Evolutionary conservation across 257 asterid genomes (phyloP).

Genomic region (Solanum raphanifolium): DNA sequence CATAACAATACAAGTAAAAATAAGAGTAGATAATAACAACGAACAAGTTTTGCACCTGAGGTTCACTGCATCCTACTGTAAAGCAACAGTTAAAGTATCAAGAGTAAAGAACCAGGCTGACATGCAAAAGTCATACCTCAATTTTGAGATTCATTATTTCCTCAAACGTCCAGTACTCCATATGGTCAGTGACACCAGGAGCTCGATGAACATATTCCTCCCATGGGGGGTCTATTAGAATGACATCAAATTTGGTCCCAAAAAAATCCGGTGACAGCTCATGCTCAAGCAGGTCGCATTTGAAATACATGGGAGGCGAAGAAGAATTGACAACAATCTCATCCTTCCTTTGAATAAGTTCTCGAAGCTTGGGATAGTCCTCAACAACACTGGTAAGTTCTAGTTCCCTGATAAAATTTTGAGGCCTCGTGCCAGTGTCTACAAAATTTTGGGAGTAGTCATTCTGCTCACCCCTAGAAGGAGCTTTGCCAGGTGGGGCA

Average conservation of each 20-base stretch:
- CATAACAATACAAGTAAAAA: not conserved
- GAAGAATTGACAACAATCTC: conserved; percentile 82
- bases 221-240: conserved; percentile 98
- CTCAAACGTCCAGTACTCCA: conserved; percentile 87
- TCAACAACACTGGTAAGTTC: conserved; percentile 98
- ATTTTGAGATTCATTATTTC: conserved; percentile 94
- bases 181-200: conserved; percentile 96
- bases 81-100: not conserved
- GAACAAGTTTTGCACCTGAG: not conserved
- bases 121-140: conserved; percentile 44
- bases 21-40: not conserved
- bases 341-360: conserved; percentile 93
- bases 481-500: conserved; percentile 90
- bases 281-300: conserved; percentile 76
- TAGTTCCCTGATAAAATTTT: conserved; percentile 91
- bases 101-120: not conserved
- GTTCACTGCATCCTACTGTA: not conserved
- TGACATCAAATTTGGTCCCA: conserved; percentile 95
- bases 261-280: conserved; percentile 82
- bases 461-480: conserved; percentile 98
- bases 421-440: conserved; percentile 98
- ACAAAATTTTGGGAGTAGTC: conserved; percentile 99
- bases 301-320: conserved; percentile 82
- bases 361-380: conserved; percentile 97
- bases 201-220: conserved; percentile 99